Percentiles rank a stretch among this genome's conserved stretches.
Evolutionary conservation across 2,329 filamentous ascomycete species (phyloP).

Genomic region (Penicillium occitanis): DNA sequence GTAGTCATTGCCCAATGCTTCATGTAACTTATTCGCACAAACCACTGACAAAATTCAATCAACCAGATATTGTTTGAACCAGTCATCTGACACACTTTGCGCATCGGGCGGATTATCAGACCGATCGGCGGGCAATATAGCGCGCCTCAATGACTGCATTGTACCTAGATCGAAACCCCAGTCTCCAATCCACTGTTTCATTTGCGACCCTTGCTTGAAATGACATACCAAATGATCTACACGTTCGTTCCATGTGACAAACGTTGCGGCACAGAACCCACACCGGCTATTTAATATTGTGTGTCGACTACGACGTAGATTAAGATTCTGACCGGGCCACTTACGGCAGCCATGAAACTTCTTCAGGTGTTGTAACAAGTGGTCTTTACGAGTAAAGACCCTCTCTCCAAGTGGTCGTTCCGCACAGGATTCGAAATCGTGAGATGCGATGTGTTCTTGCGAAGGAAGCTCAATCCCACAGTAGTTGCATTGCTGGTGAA

Average conservation of each 20-base stretch:
- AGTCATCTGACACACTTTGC: not conserved
- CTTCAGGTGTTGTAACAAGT: constrained; percentile 57
- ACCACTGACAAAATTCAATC: not conserved
- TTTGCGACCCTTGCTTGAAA: constrained; percentile 54
- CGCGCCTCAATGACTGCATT: constrained; percentile 25
- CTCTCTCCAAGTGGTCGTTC: constrained; percentile 51
- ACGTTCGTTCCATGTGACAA: constrained; percentile 54
- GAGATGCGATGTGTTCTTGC: constrained; percentile 49
- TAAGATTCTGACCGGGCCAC: constrained; percentile 35
- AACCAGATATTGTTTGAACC: not conserved
- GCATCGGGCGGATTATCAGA: not conserved
- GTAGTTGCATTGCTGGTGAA: constrained; percentile 45
- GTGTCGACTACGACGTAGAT: constrained; percentile 50
- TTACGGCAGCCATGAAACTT: constrained; percentile 56
- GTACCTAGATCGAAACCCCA: constrained; percentile 47
- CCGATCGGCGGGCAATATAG: not conserved
- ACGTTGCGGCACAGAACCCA: constrained; percentile 53
- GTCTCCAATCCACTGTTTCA: constrained; percentile 58
- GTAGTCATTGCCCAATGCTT: no score
- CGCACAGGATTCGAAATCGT: constrained; percentile 56
- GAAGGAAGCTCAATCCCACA: constrained; percentile 47
- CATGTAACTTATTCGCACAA: not conserved
- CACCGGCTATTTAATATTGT: constrained; percentile 52
- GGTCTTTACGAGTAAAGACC: constrained; percentile 59
- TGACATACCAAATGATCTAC: constrained; percentile 56